Evolutionary conservation across 106 monocot genomes (phyloP).

Genomic region (Iris macrosiphon): DNA sequence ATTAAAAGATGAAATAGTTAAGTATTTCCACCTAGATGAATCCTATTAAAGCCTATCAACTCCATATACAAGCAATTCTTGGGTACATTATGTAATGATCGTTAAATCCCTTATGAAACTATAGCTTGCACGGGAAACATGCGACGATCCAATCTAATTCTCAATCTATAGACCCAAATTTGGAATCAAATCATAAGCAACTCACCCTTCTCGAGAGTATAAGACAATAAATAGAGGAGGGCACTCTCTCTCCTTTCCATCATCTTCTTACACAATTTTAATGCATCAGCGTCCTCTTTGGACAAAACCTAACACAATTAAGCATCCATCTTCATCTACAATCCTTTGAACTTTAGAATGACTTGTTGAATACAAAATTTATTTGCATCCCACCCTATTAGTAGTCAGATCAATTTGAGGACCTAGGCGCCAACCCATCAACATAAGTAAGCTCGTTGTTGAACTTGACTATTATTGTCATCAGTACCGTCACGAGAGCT

Average conservation of each 20-base stretch:
- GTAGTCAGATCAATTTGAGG: conserved; percentile 48
- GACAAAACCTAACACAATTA: conserved; percentile 56
- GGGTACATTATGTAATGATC: conserved; percentile 80
- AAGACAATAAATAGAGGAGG: conserved; percentile 83
- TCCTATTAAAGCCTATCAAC: no score
- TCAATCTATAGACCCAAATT: neutral
- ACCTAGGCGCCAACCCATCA: conserved; percentile 62
- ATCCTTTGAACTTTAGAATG: neutral
- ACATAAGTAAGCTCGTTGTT: conserved; percentile 78
- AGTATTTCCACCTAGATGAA: no score
- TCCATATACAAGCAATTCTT: no score
- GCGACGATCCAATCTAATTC: neutral
- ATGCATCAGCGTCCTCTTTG: conserved; percentile 66
- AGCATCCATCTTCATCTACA: neutral
- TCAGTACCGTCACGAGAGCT: conserved; percentile 86
- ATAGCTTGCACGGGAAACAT: conserved; percentile 93
- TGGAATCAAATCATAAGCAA: neutral
- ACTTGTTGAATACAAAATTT: neutral
- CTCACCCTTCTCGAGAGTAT: conserved; percentile 72
- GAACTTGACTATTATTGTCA: conserved; percentile 52
- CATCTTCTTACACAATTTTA: conserved; percentile 77
- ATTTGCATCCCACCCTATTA: conserved; percentile 96
- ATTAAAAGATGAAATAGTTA: no score
- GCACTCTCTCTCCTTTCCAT: conserved; percentile 82
- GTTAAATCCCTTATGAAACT: conserved; percentile 81